Base-by-base conservation (phyloP, 2,329 filamentous ascomycete species). In the Microdochium trichocladiopsis region DNA sequence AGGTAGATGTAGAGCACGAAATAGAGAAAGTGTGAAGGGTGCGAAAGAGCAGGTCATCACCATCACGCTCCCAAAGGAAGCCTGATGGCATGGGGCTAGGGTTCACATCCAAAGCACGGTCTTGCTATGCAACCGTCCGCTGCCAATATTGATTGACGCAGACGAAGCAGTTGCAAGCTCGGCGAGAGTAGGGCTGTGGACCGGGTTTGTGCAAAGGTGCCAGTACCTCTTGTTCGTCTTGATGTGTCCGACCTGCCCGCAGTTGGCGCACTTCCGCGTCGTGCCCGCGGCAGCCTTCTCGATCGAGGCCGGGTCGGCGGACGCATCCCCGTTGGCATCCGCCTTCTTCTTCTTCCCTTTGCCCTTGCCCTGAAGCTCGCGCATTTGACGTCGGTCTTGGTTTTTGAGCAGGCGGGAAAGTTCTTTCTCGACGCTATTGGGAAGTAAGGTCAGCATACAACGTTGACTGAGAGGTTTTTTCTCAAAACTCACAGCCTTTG, bases 221-320 rank as follows among this genome's bases (percentile, higher is more conserved):
- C 70, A 78, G 72, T 82, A 94, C 90, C 96, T 97, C 75, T 96
- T 95, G 77, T 97, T 97, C 48, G 93, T 97, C 72, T 96, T 96
- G 77, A 99, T 99, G 66, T 99, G 94, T 28, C 94, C 94, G 51
- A 95, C 88, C 69, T 94, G 88, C 50, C 94, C 94, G 72, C 94
- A 99, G 70, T 96, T 97, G 59, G 94, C 94, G 72, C 94, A 99
- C 74, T 97, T 97, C 62, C 95, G 82, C 31, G 87, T 87, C 52
- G 90, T 95, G 55, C 86, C 84, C 48, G 74, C 79, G 54, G 67
- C 65, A 55, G 75, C 73, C 61, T 77, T 73, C 63, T 82, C 80
- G 64, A 78, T 79, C 49, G 70, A 63, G 25, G 69, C 64, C 25
- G 70, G 66, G 54, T 77, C 78, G 23, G 79, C 79, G 25, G 79